Evolutionary conservation across 192 early-diverging fungal species (phyloP), one percentile per base, ranked within the genome.

Genomic region (Coemansia sp.): DNA sequence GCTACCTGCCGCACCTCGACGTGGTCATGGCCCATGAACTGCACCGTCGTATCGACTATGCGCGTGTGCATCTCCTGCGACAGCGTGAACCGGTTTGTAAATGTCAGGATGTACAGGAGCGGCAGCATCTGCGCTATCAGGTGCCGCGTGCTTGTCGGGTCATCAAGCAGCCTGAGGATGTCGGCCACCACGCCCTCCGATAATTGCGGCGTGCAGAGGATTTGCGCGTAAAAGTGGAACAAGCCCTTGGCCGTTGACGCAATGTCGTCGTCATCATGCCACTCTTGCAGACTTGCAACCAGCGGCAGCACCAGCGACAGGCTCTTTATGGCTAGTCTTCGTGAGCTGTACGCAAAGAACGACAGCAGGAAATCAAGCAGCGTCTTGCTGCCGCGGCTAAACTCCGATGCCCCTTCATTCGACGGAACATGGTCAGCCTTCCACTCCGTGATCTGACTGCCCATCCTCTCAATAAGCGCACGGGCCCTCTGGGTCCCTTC

Each of bases 21-120:
- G 69, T 97, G 95, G n/a, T 87, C 85, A 72, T 98, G 93, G 51
- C 86, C 79, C 38, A 98, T 69, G 75, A 93, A 86, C 24, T 35
- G 57, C 33, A 86, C 84, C 12, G 96, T 86, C 5, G 87, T 84
- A 43, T 93, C 86, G 73, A 97, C 78, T 7, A 96, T 86, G 20
- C 67, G 65, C 30, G 83, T 61, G 23, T 89, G 83, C 41, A 87
- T 77, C 0, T 87, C 84, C 18, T 71, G 66, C 36, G 85, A 73
- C 76, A 98, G 77, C 43, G 88, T 81, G 52, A 88, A 90, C 58
- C 96, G 64, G 73, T 98, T 91, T 38, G 89, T 85, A 68, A 97
- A 98, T 60, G 89, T 95, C 52, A 96, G 87, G 2, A 95, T 85
- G 67, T 96, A 96, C 35, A 98, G 49, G 0, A 93, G 75, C 12